phyloP scores from a whole-genome alignment of 225 moss, liverwort and hornwort species.

The Antitrichia curtipendula region DNA sequence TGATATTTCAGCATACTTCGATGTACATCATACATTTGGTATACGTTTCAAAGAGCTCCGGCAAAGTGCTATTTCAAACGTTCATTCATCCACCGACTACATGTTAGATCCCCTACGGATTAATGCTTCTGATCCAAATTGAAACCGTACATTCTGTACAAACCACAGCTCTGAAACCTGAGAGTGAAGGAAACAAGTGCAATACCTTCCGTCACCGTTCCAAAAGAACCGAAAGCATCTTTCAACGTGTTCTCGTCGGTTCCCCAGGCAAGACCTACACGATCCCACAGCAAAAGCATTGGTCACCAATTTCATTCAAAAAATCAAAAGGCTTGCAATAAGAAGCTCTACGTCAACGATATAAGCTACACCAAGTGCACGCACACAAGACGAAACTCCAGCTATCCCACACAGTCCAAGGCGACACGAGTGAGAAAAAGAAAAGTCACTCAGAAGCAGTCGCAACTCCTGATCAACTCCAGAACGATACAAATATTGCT shows the following conservation, averaged over 20 bases:
- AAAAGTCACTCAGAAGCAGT: background rate
- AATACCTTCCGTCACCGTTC: slow-evolving; percentile 65
- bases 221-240: slow-evolving; percentile 79
- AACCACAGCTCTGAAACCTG: background rate
- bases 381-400: background rate
- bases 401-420: background rate
- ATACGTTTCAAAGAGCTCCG: no score
- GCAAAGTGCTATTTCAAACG: background rate
- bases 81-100: background rate
- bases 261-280: slow-evolving; percentile 72
- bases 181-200: background rate
- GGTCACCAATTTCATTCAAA: background rate
- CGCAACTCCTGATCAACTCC: background rate
- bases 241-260: slow-evolving; percentile 77
- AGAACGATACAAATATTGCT: background rate
- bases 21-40: background rate
- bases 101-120: background rate
- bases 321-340: background rate
- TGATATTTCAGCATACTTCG: background rate
- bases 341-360: background rate
- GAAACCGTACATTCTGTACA: background rate
- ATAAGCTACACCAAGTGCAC: background rate
- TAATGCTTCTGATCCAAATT: background rate
- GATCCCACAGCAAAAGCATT: background rate
- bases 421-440: background rate